Base-by-base conservation (phyloP, 1,139 yeast species). In the Diutina rugosa region DNA sequence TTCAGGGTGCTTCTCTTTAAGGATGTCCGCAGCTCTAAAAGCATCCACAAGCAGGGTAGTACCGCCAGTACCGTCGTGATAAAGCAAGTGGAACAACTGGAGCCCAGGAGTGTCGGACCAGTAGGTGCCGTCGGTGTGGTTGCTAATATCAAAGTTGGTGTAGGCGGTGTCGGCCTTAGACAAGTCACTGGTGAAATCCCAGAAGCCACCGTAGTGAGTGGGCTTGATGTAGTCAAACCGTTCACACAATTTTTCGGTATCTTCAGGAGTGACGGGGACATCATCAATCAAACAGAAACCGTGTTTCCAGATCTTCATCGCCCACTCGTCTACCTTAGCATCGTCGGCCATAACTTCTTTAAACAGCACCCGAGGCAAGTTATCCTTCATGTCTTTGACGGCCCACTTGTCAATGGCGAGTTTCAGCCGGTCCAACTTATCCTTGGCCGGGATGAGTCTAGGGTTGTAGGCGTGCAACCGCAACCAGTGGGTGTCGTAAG, bases 161-260 rank as follows among this genome's bases (percentile, higher is more conserved):
- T 86, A 86, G 2, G 91, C 93, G 3, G 90, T 84, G 65, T 86
- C 93, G 57, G 82, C 81, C 69, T 82, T 84, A 53, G 85, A 77
- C 63, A 86, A 71, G 65, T 86, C 89, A 14, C 89, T 79, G 28
- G 91, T 85, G 66, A 86, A 85, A 63, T 85, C 90, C 90, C 91
- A 86, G 68, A 86, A 85, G 4, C 89, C 90, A 16, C 90, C 91
- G 61, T 86, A 86, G 67, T 86, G 91, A 1, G 93, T 86, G 28
- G 85, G 86, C 48, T 88, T 72, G 57, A 85, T 80, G 65, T 82
- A 84, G 57, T 84, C 78, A 59, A 86, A 76, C 62, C 81, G 71
- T 61, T 83, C 83, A 58, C 85, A 80, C 57, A 86, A 73, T 59
- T 70, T 69, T 63, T 84, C 78, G 1, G 93, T 85, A 30, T 74